A percentile compares a stretch with the other conserved stretches of the same genome.
Conservation (phyloP, 2,329 filamentous ascomycete genomes). For the Fusarium robinianum region DNA sequence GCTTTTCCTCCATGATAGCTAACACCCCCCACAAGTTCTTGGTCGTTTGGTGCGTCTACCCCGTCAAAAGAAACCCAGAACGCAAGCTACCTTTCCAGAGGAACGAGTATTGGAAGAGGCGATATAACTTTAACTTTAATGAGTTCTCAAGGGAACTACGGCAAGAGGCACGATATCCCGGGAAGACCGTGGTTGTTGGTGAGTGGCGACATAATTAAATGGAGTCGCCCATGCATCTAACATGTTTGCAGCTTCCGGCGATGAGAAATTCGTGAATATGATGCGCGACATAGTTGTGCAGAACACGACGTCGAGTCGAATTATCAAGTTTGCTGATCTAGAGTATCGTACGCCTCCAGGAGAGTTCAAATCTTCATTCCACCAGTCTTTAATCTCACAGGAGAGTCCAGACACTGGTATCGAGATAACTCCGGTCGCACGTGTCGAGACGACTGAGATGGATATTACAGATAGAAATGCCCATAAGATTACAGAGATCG, state of each 20-base stretch:
- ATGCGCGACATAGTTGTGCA: neutral
- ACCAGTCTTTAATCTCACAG: neutral
- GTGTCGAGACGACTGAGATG: neutral
- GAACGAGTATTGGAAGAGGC: neutral
- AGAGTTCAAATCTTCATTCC: neutral
- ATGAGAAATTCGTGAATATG: neutral
- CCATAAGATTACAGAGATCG: neutral
- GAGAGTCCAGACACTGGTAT: neutral
- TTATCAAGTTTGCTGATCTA: constrained; percentile 1
- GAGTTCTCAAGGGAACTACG: neutral
- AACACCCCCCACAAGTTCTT: neutral
- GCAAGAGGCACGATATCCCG: neutral
- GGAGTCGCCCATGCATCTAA: neutral
- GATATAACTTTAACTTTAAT: constrained; percentile 5
- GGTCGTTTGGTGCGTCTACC: neutral
- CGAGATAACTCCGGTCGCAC: no score
- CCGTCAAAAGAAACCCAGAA: neutral
- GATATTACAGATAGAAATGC: neutral
- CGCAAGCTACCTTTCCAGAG: neutral
- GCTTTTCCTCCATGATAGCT: no score
- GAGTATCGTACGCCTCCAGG: neutral
- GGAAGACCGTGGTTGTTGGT: neutral
- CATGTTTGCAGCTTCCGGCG: neutral
- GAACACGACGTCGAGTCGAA: neutral
- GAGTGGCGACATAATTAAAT: neutral